Evolutionary conservation across 2,329 filamentous ascomycete species (phyloP).

Genomic region (Pseudovirgaria hyperparasitica): DNA sequence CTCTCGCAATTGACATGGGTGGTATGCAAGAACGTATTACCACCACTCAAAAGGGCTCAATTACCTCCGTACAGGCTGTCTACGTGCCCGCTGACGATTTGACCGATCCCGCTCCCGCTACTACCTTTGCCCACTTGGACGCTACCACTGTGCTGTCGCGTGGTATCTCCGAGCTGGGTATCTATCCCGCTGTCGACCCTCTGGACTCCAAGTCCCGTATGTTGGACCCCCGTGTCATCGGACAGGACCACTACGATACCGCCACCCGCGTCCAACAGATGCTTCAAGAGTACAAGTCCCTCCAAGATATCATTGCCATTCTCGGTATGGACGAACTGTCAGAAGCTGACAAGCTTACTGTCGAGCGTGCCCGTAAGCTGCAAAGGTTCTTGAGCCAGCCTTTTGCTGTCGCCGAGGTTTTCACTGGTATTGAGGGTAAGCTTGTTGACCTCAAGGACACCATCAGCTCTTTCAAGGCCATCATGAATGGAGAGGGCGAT

Average conservation of each 20-base stretch:
- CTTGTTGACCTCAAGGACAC: slow-evolving; percentile 99
- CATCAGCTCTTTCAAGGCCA: slow-evolving; percentile 93
- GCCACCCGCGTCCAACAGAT: slow-evolving; percentile 97
- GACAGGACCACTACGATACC: slow-evolving; percentile 93
- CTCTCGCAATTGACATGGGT: slow-evolving; percentile 98
- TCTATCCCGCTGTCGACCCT: slow-evolving; percentile 99
- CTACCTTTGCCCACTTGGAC: slow-evolving; percentile 99
- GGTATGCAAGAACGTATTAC: slow-evolving; percentile 99
- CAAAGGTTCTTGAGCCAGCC: slow-evolving; percentile 99
- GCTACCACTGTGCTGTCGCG: slow-evolving; percentile 99
- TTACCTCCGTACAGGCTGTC: slow-evolving; percentile 99
- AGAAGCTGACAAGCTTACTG: slow-evolving; percentile 97
- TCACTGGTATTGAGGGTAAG: slow-evolving; percentile 90
- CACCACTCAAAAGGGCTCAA: slow-evolving; percentile 98
- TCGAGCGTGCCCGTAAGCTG: slow-evolving; percentile 99
- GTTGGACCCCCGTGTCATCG: slow-evolving; percentile 96
- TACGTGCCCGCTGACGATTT: slow-evolving; percentile 99
- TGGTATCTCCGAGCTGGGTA: slow-evolving; percentile 99
- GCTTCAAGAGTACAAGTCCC: slow-evolving; percentile 99
- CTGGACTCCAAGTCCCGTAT: slow-evolving; percentile 99
- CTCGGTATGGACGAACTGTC: slow-evolving; percentile 99
- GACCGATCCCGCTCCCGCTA: slow-evolving; percentile 98
- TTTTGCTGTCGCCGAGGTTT: slow-evolving; percentile 80
- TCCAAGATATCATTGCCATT: slow-evolving; percentile 99
- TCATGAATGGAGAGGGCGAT: slow-evolving; percentile 89